Percentiles rank a stretch among this genome's conserved stretches.
Evolutionary conservation across 805 yeast genomes (phyloP).

Genomic region (Zygosaccharomyces pseudorouxii): DNA sequence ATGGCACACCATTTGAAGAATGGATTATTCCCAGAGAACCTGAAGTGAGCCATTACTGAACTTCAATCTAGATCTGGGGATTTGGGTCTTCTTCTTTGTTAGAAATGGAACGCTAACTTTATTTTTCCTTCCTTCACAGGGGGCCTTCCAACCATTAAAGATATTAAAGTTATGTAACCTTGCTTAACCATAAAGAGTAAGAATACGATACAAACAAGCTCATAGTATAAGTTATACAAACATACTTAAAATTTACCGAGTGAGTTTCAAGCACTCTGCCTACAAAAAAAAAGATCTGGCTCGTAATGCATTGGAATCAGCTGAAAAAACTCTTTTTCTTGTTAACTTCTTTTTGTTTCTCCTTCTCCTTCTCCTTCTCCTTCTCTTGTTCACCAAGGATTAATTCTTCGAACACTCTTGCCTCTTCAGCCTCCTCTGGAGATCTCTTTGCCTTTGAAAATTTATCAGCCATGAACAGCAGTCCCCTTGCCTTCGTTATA

Average conservation of each 20-base stretch:
- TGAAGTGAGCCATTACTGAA: not conserved
- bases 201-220: not conserved
- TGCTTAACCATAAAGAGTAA: not conserved
- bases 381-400: constrained; percentile 78
- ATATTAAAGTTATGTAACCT: too few relatives aligned
- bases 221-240: constrained; percentile 2
- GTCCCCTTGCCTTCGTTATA: constrained; percentile 71
- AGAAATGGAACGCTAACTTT: not conserved
- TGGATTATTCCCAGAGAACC: constrained; percentile 3
- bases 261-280: not conserved
- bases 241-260: not conserved
- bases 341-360: constrained; percentile 2
- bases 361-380: constrained; percentile 47
- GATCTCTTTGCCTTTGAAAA: constrained; percentile 67
- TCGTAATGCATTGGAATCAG: not conserved
- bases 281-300: not conserved
- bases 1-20: constrained; percentile 23
- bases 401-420: constrained; percentile 82
- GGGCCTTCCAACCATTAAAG: not conserved
- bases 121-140: not conserved
- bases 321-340: constrained; percentile 16
- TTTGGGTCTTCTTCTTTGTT: not conserved
- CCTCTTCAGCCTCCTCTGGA: constrained; percentile 89
- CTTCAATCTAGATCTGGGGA: not conserved
- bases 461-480: constrained; percentile 64